A percentile compares a stretch with the other conserved stretches of the same genome.
Conservation (phyloP, 2,329 filamentous ascomycete species). For the Trichophyton verrucosum region DNA sequence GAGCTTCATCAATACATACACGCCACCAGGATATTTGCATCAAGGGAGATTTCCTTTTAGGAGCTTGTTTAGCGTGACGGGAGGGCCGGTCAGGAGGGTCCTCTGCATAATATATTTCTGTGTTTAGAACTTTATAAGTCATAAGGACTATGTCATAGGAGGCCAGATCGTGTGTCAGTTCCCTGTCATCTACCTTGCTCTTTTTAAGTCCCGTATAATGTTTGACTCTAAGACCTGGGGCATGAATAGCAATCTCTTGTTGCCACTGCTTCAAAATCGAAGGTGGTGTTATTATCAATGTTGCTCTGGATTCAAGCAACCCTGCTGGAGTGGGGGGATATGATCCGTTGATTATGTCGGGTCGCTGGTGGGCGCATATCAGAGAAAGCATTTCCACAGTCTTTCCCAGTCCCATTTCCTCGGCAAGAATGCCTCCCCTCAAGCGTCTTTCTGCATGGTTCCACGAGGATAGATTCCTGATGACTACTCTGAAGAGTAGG, state of each 20-base stretch:
- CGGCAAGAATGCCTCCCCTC: slow-evolving; percentile 37
- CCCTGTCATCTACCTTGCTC: slow-evolving; percentile 24
- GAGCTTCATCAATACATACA: slow-evolving; percentile 56
- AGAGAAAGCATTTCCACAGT: slow-evolving; percentile 39
- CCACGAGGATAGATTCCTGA: slow-evolving; percentile 26
- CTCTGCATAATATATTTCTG: slow-evolving; percentile 65
- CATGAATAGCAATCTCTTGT: slow-evolving; percentile 46
- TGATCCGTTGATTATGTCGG: slow-evolving; percentile 11
- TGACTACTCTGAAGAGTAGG: slow-evolving; percentile 30
- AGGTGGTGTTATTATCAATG: slow-evolving; percentile 50
- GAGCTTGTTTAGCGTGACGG: slow-evolving; percentile 50
- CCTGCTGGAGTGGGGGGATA: slow-evolving; percentile 15
- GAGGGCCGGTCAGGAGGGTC: slow-evolving; percentile 60
- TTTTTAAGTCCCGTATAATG: slow-evolving; percentile 45
- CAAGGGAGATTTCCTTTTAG: slow-evolving; percentile 57
- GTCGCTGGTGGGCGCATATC: slow-evolving; percentile 31
- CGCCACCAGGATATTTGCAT: slow-evolving; percentile 81
- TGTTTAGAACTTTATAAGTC: slow-evolving; percentile 57
- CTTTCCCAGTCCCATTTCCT: slow-evolving; percentile 41
- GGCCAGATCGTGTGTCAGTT: slow-evolving; percentile 36
- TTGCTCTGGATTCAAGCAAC: slow-evolving; percentile 38
- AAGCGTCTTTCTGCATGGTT: slow-evolving; percentile 20
- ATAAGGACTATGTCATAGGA: slow-evolving; percentile 47
- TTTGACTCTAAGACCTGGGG: slow-evolving; percentile 43
- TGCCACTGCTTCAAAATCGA: slow-evolving; percentile 53